Conservation (phyloP, 768 basidiomycete species). For the Tricholoma terreum region DNA sequence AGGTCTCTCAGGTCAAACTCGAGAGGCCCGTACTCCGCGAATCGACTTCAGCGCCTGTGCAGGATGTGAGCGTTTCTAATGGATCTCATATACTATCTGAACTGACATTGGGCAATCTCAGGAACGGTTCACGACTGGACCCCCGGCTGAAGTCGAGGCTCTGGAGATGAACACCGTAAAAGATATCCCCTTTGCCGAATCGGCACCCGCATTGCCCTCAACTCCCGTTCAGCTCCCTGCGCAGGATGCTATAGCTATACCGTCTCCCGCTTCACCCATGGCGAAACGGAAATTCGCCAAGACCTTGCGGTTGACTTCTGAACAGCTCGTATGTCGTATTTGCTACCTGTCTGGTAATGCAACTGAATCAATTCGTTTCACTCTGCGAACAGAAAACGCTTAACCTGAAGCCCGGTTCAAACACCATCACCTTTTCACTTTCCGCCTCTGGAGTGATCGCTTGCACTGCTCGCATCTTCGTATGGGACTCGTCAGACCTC, state of each 20-base stretch:
- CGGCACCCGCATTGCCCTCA: constrained; percentile 46
- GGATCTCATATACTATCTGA: background rate
- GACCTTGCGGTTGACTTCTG: constrained; percentile 88
- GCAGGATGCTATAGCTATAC: constrained; percentile 3
- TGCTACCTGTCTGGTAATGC: background rate
- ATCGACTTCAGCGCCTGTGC: constrained; percentile 25
- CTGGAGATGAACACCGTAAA: constrained; percentile 6
- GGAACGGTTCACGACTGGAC: background rate
- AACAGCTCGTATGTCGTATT: constrained; percentile 71
- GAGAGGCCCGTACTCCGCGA: constrained; percentile 19
- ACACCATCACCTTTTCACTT: constrained; percentile 90
- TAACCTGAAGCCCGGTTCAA: constrained; percentile 80
- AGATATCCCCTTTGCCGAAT: constrained; percentile 24
- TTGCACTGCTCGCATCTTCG: constrained; percentile 89
- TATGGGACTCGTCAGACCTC: constrained; percentile 90
- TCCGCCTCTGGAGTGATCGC: constrained; percentile 78
- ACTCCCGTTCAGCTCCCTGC: constrained; percentile 41
- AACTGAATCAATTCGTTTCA: background rate
- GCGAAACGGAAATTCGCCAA: constrained; percentile 71
- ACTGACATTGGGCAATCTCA: background rate
- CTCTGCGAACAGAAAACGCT: constrained; percentile 65
- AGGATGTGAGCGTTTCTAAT: constrained; percentile 11
- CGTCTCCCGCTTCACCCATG: constrained; percentile 8
- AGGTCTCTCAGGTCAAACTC: background rate
- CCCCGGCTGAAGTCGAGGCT: background rate